Base-by-base conservation (phyloP, 768 basidiomycete genomes). In the Amanita muscaria region DNA sequence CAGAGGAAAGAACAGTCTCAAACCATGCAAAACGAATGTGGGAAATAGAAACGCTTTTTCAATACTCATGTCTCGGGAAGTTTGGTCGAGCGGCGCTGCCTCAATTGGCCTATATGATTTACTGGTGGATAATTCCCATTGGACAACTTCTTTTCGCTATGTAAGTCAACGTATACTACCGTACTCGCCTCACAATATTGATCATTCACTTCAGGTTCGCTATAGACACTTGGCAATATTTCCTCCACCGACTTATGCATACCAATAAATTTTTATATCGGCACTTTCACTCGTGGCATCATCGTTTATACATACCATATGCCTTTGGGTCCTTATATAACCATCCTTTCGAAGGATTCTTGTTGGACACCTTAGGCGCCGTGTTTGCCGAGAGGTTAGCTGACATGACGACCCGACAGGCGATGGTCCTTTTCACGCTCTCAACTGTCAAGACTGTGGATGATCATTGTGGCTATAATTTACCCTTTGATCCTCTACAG, bases 151-250 rank as follows among this genome's bases (percentile, higher is more conserved):
- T 87, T 0, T 65, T 79, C 22, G 91, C 90, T 10, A 83, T 91
- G 94, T 97, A 16, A 41, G 46, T 38, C 19, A 16, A 25, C 18
- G 15, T 33, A 24, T 16, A 24, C 15, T 15, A 11, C n/a, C 32
- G 29, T 43, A 11, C 11, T 27, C 42, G 42, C 25, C 18, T 40
- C 42, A 47, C 16, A 7, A 43, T 46, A 31, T 27, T 56, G n/a
- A 46, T 31, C 11, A 21, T 39, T 16, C 30, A 18, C 15, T 18
- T 3, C 49, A 94, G 96, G 69, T 88, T 96, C 62, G 58, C 92
- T 47, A 82, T 98, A 53, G 96, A 99, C 66, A 92, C 92, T 24
- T 97, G 91, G 91, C 93, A 99, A 62, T 99, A 98, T 64, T 92
- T 93, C 66, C 70, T 90, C 15, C 96, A 99, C 59, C 89, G 94